A percentile compares a stretch with the other conserved stretches of the same genome.
phyloP scores from a whole-genome alignment of 2,329 filamentous ascomycete species.

The Xylaria hypoxylon region DNA sequence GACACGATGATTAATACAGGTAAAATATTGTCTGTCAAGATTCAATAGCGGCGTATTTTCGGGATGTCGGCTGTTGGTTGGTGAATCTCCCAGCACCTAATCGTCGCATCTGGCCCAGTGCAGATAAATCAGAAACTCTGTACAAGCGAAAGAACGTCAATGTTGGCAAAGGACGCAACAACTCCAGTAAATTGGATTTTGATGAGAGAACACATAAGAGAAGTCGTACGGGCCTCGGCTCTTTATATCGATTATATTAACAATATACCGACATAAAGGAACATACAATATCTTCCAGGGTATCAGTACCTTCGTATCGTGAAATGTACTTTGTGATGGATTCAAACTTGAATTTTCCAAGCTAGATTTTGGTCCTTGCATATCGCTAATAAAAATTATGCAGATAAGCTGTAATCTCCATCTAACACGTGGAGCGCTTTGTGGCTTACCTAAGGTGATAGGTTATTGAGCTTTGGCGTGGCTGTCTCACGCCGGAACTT shows the following conservation, averaged over 20 bases:
- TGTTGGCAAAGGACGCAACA: not conserved
- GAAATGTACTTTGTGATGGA: not conserved
- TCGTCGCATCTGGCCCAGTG: not conserved
- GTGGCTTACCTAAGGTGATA: not conserved
- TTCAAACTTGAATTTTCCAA: slow-evolving; percentile 24
- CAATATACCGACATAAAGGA: not conserved
- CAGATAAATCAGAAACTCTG: not conserved
- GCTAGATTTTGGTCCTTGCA: slow-evolving; percentile 4
- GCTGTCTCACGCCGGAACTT: no score
- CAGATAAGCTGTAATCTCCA: slow-evolving; percentile 7
- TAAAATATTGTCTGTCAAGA: not conserved
- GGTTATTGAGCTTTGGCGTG: no score
- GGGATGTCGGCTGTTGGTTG: not conserved
- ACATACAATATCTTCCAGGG: not conserved
- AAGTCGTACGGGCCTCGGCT: not conserved
- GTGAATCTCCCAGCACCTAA: not conserved
- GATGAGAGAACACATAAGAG: not conserved
- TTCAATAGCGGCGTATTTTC: not conserved
- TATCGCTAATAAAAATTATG: slow-evolving; percentile 3
- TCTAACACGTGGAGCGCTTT: not conserved
- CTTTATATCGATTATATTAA: not conserved
- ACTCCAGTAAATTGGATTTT: not conserved
- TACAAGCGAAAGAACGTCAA: not conserved
- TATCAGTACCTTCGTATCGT: not conserved
- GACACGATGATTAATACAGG: not conserved